phyloP scores from a whole-genome alignment of 75 land plant species.

The Pinus albicaulis region DNA sequence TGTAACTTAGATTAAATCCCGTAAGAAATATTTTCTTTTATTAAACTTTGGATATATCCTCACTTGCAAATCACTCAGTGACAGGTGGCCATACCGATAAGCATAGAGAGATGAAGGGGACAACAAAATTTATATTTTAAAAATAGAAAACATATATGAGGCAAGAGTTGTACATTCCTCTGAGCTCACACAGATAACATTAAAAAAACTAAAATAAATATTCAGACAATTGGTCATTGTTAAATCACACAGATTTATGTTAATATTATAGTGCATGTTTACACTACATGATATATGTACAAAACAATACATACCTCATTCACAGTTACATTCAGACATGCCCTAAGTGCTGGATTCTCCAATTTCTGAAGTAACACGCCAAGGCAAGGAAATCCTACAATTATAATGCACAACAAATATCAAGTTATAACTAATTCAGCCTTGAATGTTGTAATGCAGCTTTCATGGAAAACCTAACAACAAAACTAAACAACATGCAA shows the following conservation, averaged over 20 bases:
- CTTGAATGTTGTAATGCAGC: neutral
- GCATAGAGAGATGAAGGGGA: no score
- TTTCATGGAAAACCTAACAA: neutral
- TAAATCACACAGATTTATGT: neutral
- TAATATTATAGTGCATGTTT: neutral
- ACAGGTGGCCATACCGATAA: no score
- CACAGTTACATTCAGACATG: conserved; percentile 61
- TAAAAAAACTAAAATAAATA: neutral
- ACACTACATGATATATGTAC: neutral
- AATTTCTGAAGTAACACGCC: conserved; percentile 87
- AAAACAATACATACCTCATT: conserved; percentile 49
- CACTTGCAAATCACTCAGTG: no score
- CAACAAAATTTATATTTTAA: neutral
- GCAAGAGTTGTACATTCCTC: neutral
- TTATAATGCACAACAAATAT: neutral
- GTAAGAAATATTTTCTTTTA: no score
- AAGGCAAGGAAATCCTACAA: conserved; percentile 83
- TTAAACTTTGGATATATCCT: no score
- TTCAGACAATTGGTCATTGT: neutral
- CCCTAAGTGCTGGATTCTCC: conserved; percentile 88
- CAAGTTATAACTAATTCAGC: neutral
- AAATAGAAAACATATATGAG: neutral
- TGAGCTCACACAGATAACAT: neutral
- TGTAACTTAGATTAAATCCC: no score
- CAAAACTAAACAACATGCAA: neutral